phyloP scores from a whole-genome alignment of 73 alveolate genomes.

The Symbiodinium natans region DNA sequence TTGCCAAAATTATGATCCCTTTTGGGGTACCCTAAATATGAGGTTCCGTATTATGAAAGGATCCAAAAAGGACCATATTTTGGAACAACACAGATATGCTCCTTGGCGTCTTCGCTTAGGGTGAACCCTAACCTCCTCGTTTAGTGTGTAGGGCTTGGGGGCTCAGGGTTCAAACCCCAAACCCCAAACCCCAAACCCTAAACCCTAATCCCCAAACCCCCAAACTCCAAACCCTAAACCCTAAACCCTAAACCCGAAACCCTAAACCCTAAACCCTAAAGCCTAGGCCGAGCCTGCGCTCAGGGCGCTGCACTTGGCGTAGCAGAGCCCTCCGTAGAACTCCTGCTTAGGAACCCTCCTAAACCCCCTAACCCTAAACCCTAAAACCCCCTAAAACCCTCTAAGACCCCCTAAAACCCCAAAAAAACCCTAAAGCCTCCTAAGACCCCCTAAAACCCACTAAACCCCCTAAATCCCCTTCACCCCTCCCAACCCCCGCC shows the following conservation, averaged over 20 bases:
- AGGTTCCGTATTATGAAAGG: too few relatives aligned
- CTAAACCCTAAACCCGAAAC: not conserved
- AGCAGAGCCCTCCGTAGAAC: not conserved
- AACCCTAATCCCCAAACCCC: too few relatives aligned
- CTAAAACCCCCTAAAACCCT: not conserved
- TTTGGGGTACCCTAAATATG: too few relatives aligned
- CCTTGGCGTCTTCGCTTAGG: too few relatives aligned
- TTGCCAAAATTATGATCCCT: too few relatives aligned
- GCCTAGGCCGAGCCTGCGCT: not conserved
- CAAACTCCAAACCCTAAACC: not conserved
- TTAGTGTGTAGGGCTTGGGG: not conserved
- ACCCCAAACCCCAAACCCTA: too few relatives aligned
- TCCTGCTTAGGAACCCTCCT: not conserved
- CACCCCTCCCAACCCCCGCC: too few relatives aligned
- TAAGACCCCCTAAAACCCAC: not conserved
- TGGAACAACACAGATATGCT: too few relatives aligned
- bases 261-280: not conserved
- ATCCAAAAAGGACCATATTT: too few relatives aligned
- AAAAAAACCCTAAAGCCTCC: not conserved
- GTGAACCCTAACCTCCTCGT: too few relatives aligned
- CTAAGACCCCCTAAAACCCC: not conserved
- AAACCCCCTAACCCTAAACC: not conserved
- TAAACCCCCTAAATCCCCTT: not conserved
- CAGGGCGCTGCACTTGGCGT: not conserved
- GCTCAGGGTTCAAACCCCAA: not conserved